These are phyloP conservation scores for Clitopilus passeckerianus DNA, from an alignment of 768 basidiomycete genomes.

Conservation along the genomic window DNA sequence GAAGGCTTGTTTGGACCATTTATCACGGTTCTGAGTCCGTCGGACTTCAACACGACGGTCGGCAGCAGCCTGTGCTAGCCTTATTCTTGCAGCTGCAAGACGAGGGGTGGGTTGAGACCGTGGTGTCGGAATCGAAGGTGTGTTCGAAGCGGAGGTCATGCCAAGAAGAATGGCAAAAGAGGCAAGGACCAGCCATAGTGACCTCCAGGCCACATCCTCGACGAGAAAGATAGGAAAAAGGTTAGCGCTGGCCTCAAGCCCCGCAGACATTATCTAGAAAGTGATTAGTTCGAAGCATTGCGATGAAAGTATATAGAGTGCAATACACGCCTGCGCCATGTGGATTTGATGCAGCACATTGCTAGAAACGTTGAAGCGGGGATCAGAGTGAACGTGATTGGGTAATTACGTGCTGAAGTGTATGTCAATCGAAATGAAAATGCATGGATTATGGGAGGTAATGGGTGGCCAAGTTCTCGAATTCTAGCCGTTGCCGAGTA, in stretches of 20 bases:
- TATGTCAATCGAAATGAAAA: background rate
- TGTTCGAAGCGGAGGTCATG: background rate
- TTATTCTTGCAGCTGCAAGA: background rate
- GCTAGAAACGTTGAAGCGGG: background rate
- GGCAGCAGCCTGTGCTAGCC: background rate
- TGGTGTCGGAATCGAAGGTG: background rate
- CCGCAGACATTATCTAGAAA: background rate
- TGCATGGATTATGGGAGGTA: background rate
- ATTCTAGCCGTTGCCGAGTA: background rate
- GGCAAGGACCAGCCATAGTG: background rate
- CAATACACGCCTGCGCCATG: background rate
- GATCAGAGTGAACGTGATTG: background rate
- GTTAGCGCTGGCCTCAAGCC: background rate
- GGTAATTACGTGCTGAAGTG: background rate
- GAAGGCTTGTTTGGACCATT: conserved; percentile 8
- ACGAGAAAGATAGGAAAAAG: background rate
- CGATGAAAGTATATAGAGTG: background rate
- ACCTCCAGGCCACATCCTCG: background rate
- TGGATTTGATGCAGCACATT: background rate
- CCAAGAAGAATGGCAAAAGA: background rate
- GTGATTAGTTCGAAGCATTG: background rate
- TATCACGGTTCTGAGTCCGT: background rate
- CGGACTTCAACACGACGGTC: background rate
- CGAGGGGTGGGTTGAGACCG: background rate
- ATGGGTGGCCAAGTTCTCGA: background rate